Percentiles rank a stretch among this genome's conserved stretches.
phyloP scores from a whole-genome alignment of 140 eudicot genomes.

The Cichorium intybus region DNA sequence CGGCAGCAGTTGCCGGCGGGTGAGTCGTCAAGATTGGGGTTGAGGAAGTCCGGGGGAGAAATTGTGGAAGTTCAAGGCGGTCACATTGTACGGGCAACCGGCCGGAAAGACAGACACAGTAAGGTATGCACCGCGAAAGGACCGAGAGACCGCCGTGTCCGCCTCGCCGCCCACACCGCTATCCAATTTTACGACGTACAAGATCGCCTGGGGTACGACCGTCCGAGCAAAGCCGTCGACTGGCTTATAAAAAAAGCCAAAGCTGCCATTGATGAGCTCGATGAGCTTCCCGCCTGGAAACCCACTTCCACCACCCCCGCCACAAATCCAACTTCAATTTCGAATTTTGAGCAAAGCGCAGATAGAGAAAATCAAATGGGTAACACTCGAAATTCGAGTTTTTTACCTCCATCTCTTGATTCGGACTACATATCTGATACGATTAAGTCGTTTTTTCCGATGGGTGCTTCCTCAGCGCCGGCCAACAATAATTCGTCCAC shows the following conservation, averaged over 20 bases:
- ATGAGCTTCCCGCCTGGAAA: constrained; percentile 73
- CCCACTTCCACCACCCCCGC: constrained; percentile 31
- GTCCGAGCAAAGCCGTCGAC: constrained; percentile 82
- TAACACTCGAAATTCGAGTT: constrained; percentile 26
- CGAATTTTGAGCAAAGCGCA: constrained; percentile 22
- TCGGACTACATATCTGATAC: constrained; percentile 89
- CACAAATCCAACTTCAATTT: neutral
- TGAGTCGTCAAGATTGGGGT: neutral
- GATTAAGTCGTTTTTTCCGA: constrained; percentile 89
- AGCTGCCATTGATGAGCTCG: constrained; percentile 68
- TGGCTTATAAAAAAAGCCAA: constrained; percentile 79
- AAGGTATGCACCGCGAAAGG: constrained; percentile 79
- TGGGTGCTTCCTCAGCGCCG: constrained; percentile 59
- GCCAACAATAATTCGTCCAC: constrained; percentile 13
- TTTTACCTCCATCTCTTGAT: constrained; percentile 77
- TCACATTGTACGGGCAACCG: constrained; percentile 67
- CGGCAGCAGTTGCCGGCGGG: constrained; percentile 31
- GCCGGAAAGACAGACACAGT: constrained; percentile 77
- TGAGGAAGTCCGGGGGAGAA: constrained; percentile 47
- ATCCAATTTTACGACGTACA: constrained; percentile 86
- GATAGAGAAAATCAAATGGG: constrained; percentile 15
- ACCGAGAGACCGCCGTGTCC: constrained; percentile 70
- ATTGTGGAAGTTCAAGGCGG: constrained; percentile 76
- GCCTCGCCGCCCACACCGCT: constrained; percentile 76
- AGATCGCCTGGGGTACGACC: constrained; percentile 75